phyloP scores from a whole-genome alignment of 2,329 filamentous ascomycete species.

The Ceratocystis colombiana region DNA sequence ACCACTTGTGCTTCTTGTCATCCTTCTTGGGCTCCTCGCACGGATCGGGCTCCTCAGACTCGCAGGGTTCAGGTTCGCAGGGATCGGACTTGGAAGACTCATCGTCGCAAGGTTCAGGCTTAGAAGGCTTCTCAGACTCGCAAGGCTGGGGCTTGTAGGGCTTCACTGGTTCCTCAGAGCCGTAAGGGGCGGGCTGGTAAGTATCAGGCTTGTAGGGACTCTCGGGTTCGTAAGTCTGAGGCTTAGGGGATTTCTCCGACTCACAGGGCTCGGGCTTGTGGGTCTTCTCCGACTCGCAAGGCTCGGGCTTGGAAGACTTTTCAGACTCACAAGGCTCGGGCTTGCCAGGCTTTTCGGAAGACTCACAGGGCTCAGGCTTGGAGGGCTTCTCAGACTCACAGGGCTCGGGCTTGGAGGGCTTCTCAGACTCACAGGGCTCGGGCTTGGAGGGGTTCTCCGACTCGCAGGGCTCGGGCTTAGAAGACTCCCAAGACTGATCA shows the following conservation, averaged over 20 bases:
- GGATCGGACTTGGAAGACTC: slow-evolving; percentile 2
- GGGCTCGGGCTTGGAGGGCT: slow-evolving; percentile 20
- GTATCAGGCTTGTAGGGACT: slow-evolving; percentile 17
- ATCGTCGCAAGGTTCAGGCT: slow-evolving; percentile 15
- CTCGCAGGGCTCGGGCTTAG: slow-evolving; percentile 14
- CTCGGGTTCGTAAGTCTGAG: slow-evolving; percentile 12
- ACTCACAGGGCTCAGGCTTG: slow-evolving; percentile 20
- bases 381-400: slow-evolving; percentile 19
- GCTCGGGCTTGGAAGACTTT: background rate
- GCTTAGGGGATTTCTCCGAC: slow-evolving; percentile 12
- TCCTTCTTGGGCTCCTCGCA: slow-evolving; percentile 23
- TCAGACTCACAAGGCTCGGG: slow-evolving; percentile 18
- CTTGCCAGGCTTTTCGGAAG: slow-evolving; percentile 17
- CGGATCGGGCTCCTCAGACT: slow-evolving; percentile 18
- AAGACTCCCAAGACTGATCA: slow-evolving; percentile 9
- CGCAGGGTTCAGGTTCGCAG: slow-evolving; percentile 6
- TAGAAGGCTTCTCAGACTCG: slow-evolving; percentile 17
- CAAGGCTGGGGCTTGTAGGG: slow-evolving; percentile 15
- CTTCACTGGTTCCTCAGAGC: slow-evolving; percentile 12
- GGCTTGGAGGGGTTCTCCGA: slow-evolving; percentile 1
- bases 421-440: slow-evolving; percentile 15
- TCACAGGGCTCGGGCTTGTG: slow-evolving; percentile 18
- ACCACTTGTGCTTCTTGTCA: slow-evolving; percentile 26
- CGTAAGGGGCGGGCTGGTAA: slow-evolving; percentile 5
- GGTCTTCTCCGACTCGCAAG: slow-evolving; percentile 14